A percentile compares a stretch with the other conserved stretches of the same genome.
These are phyloP conservation scores for Pythium oligandrum DNA, from an alignment of 352 stramenopile species.

Conservation along the genomic window DNA sequence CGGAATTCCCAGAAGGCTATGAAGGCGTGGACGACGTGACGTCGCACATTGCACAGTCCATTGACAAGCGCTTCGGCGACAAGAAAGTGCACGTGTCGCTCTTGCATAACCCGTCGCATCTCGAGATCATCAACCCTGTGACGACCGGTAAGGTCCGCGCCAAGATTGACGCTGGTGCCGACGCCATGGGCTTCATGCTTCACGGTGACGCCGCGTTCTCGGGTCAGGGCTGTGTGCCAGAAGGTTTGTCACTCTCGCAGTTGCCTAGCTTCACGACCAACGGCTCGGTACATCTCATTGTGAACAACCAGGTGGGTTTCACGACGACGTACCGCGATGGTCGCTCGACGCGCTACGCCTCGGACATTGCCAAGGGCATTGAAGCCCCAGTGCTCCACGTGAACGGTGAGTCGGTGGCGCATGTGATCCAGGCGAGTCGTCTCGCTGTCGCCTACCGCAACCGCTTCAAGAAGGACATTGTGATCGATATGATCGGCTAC, in stretches of 20 bases:
- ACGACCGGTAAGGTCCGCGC: slow-evolving; percentile 79
- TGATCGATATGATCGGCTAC: slow-evolving; percentile 84
- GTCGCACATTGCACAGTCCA: slow-evolving; percentile 76
- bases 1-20: slow-evolving; percentile 59
- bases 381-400: slow-evolving; percentile 85
- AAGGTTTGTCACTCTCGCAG: slow-evolving; percentile 70
- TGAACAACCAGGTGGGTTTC: slow-evolving; percentile 91
- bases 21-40: slow-evolving; percentile 79
- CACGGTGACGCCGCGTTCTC: slow-evolving; percentile 86
- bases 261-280: slow-evolving; percentile 71
- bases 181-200: slow-evolving; percentile 78
- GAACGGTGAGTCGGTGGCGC: slow-evolving; percentile 76
- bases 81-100: slow-evolving; percentile 73
- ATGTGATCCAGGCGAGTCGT: slow-evolving; percentile 71
- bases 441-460: slow-evolving; percentile 81
- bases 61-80: slow-evolving; percentile 62
- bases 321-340: slow-evolving; percentile 81
- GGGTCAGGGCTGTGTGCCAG: slow-evolving; percentile 78
- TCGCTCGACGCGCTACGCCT: slow-evolving; percentile 79
- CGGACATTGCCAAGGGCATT: slow-evolving; percentile 80
- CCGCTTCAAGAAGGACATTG: slow-evolving; percentile 80
- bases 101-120: slow-evolving; percentile 82
- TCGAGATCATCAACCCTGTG: slow-evolving; percentile 88
- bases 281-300: slow-evolving; percentile 80
- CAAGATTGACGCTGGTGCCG: slow-evolving; percentile 61